Conservation (phyloP, 345 rosid species). For the Populus ilicifolia region DNA sequence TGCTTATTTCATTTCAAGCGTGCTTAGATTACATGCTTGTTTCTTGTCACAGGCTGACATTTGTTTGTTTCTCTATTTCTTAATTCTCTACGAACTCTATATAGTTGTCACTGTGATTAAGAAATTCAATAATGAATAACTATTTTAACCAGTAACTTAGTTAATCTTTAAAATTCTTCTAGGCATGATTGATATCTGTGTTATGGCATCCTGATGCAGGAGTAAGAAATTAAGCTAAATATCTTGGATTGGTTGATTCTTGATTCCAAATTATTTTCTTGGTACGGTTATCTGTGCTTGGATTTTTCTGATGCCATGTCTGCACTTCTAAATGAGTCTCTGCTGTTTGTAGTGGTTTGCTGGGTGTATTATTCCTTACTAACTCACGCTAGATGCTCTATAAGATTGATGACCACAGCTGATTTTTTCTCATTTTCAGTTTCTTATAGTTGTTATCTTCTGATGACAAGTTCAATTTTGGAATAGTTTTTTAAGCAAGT, state of each 20-base stretch:
- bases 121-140: neutral
- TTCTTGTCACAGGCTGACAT: neutral
- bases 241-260: neutral
- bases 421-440: neutral
- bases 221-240: neutral
- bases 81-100: neutral
- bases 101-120: neutral
- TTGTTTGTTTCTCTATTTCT: neutral
- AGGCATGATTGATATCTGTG: neutral
- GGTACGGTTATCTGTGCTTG: neutral
- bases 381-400: neutral
- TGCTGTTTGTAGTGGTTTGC: neutral
- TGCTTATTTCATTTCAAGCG: neutral
- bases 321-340: neutral
- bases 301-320: neutral
- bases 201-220: neutral
- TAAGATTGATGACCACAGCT: neutral
- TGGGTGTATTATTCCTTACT: neutral
- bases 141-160: neutral
- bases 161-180: neutral
- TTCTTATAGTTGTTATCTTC: neutral
- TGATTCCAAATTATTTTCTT: neutral
- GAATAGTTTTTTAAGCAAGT: slow-evolving; percentile 14
- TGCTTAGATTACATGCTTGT: neutral
- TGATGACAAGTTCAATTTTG: neutral